A percentile compares a stretch with the other conserved stretches of the same genome.
phyloP scores from a whole-genome alignment of 345 rosid genomes.

The Crucihimalaya himalaica region DNA sequence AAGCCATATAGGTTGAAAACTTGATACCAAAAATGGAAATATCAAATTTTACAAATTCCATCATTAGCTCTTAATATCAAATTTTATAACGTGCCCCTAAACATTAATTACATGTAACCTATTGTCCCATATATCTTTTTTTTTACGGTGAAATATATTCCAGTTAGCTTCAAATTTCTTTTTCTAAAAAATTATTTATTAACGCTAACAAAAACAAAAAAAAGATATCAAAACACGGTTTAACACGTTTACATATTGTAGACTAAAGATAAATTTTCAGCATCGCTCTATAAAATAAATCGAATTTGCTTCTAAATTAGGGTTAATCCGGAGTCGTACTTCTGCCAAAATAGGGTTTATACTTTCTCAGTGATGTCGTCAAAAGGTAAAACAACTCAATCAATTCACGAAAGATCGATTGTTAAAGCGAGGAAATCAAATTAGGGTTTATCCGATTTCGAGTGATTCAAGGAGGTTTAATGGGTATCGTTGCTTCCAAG shows the following conservation, averaged over 20 bases:
- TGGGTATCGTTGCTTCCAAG: conserved; percentile 35
- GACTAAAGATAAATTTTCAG: neutral
- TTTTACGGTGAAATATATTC: neutral
- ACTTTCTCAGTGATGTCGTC: neutral
- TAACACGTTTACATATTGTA: neutral
- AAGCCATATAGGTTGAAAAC: too few relatives aligned
- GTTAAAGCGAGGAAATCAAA: conserved; percentile 3
- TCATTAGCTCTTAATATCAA: neutral
- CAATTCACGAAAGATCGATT: neutral
- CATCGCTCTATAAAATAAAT: neutral
- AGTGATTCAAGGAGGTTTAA: neutral
- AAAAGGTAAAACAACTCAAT: neutral
- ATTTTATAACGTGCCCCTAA: neutral
- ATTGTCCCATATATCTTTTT: neutral
- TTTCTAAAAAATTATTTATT: neutral
- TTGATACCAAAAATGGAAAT: too few relatives aligned
- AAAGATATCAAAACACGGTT: neutral
- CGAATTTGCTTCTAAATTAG: conserved; percentile 6
- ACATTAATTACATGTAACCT: neutral
- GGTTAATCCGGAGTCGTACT: conserved; percentile 20
- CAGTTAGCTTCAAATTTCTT: neutral
- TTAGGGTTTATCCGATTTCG: conserved; percentile 19
- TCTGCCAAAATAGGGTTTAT: neutral
- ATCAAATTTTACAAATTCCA: too few relatives aligned
- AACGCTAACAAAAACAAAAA: neutral